Conservation (phyloP, 2,329 filamentous ascomycete genomes). For the Talaromyces sp. region DNA sequence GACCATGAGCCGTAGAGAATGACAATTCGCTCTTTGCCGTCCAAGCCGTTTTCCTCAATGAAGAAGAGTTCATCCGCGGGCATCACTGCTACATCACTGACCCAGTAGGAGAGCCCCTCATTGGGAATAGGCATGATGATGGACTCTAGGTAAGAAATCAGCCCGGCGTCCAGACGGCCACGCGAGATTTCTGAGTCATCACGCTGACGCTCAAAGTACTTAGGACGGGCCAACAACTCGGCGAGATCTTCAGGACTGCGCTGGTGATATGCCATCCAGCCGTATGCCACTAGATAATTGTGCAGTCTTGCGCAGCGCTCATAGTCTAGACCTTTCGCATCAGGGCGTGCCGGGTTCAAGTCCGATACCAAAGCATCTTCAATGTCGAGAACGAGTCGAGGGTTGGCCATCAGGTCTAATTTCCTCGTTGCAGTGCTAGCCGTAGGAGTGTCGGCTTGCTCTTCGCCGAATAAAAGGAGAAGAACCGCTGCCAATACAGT, state of each 20-base stretch:
- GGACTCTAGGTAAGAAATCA: slow-evolving; percentile 19
- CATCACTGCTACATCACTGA: background rate
- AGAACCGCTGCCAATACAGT: background rate
- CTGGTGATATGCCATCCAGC: slow-evolving; percentile 21
- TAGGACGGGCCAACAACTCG: background rate
- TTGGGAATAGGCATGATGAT: slow-evolving; percentile 13
- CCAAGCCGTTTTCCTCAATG: background rate
- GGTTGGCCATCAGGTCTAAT: background rate
- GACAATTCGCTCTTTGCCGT: slow-evolving; percentile 14
- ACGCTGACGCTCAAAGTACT: slow-evolving; percentile 13
- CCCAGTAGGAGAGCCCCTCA: background rate
- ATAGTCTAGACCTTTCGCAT: background rate
- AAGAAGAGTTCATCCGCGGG: background rate
- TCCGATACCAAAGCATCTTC: slow-evolving; percentile 8
- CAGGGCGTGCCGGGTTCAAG: background rate
- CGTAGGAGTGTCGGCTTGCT: background rate
- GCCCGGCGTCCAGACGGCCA: background rate
- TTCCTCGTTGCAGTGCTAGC: background rate
- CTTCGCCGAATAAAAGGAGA: background rate
- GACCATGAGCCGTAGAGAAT: slow-evolving; percentile 18
- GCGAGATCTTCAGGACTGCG: slow-evolving; percentile 15
- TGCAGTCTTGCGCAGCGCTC: slow-evolving; percentile 23
- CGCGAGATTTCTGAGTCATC: background rate
- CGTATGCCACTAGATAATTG: slow-evolving; percentile 24
- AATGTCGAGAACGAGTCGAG: slow-evolving; percentile 3